Percentiles rank a stretch among this genome's conserved stretches.
phyloP scores from a whole-genome alignment of 768 basidiomycete species.

The Amanita rimosa region DNA sequence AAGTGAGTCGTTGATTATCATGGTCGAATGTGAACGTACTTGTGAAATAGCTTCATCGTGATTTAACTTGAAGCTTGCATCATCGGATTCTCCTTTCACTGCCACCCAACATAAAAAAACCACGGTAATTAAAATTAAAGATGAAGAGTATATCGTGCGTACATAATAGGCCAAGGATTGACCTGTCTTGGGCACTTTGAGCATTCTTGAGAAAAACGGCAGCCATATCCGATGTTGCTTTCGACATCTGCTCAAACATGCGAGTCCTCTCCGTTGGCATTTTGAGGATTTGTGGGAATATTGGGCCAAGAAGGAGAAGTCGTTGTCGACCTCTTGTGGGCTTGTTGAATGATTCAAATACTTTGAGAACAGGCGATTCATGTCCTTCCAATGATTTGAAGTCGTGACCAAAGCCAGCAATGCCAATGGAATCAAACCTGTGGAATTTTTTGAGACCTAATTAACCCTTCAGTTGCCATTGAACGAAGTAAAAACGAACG shows the following conservation, averaged over 20 bases:
- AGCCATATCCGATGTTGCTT: background rate
- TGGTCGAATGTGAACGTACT: background rate
- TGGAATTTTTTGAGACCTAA: background rate
- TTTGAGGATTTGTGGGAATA: background rate
- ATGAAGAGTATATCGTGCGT: background rate
- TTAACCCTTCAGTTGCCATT: background rate
- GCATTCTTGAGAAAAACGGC: background rate
- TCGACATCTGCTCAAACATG: background rate
- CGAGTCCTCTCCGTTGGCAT: background rate
- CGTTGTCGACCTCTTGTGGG: background rate
- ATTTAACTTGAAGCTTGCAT: background rate
- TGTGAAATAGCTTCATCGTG: background rate
- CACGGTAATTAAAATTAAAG: background rate
- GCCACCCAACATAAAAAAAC: background rate
- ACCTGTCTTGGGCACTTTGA: background rate
- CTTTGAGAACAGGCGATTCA: background rate
- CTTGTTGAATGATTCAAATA: background rate
- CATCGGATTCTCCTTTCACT: background rate
- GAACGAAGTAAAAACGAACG: slow-evolving; percentile 17
- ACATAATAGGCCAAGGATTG: slow-evolving; percentile 1
- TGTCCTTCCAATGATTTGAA: background rate
- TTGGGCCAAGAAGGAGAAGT: background rate
- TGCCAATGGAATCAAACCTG: slow-evolving; percentile 38
- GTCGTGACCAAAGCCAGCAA: background rate
- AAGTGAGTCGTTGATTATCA: background rate